Evolutionary conservation across 805 yeast species (phyloP), one percentile per base, ranked within the genome.

Genomic region (Yamadazyma ubonensis): DNA sequence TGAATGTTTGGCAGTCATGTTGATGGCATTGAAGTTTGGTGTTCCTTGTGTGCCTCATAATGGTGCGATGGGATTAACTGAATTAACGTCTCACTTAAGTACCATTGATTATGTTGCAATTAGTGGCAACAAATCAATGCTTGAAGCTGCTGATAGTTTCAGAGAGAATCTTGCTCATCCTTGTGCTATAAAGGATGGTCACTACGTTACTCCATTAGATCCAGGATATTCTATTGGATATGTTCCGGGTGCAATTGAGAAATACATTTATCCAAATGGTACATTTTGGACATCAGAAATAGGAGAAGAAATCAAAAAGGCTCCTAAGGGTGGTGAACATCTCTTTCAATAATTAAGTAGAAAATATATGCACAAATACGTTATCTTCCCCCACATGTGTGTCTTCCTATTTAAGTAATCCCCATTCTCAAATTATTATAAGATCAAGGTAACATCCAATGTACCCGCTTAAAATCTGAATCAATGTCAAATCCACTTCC

Each of bases 21-120:
- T 47, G 26, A 44, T 47, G 48, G 49, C 49, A 11, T 35, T 47
- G 38, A 47, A 47, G 23, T 47, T 43, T 31, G 32, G 31, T 15
- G 36, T 44, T n/a, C 46, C 46, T 6, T 47, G 49, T 38, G 51
- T 47, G 14, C 51, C 51, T 21, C 49, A 47, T 26, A 47, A 47
- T 29, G 49, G 49, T 17, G 49, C 49, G 12, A 47, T 47, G 51
- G 51, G 51, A 8, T 39, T 47, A 21, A 47, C 49, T 10, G 49
- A 47, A 32, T 29, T 47, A 6, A 47, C 51, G 10, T 39, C 44
- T 5, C 51, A 45, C 28, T 39, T 45, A 14, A 38, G 45, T 38
- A 45, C 42, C 11, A 45, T 42, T 23, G 51, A 45, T 35, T 48
- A 48, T 33, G 29, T 45, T 17, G 37, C 49, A 10, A 48, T 45